phyloP scores from a whole-genome alignment of 2,329 filamentous ascomycete species.

The Albifimbria verrucaria region DNA sequence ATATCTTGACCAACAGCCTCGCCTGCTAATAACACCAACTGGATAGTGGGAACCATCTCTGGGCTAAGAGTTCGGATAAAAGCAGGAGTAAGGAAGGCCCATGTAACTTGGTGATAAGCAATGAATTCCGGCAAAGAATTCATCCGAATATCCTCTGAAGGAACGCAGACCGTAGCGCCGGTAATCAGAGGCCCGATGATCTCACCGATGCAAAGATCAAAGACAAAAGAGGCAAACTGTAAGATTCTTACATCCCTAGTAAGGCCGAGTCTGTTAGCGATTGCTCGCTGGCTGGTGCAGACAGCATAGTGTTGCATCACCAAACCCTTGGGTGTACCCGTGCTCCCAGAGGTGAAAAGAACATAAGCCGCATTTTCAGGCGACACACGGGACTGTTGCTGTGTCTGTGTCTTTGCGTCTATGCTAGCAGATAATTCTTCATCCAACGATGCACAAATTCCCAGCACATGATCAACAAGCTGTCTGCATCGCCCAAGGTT shows the following conservation, averaged over 20 bases:
- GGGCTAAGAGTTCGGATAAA: constrained; percentile 1
- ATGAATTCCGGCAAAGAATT: constrained; percentile 4
- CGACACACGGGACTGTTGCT: not conserved
- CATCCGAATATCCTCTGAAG: constrained; percentile 5
- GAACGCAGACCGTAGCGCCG: constrained; percentile 4
- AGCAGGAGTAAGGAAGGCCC: constrained; percentile 3
- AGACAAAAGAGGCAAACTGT: constrained; percentile 6
- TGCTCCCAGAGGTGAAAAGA: constrained; percentile 22
- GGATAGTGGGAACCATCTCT: not conserved
- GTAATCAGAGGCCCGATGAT: constrained; percentile 4
- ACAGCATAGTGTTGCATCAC: constrained; percentile 15
- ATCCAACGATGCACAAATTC: not conserved
- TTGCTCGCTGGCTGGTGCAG: constrained; percentile 7
- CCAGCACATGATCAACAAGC: not conserved
- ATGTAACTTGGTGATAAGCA: not conserved
- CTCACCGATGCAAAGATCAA: constrained; percentile 4
- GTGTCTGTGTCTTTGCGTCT: too few species aligned
- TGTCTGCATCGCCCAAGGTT: not conserved
- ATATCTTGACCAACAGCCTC: constrained; percentile 13
- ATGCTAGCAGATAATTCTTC: too few species aligned
- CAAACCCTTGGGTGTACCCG: constrained; percentile 20
- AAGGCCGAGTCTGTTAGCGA: constrained; percentile 3
- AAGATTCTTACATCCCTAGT: constrained; percentile 4
- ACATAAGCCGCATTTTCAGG: constrained; percentile 11
- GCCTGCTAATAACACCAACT: constrained; percentile 14